Evolutionary conservation across 2,329 filamentous ascomycete genomes (phyloP).

Genomic region (Tolypocladium endophyticum): DNA sequence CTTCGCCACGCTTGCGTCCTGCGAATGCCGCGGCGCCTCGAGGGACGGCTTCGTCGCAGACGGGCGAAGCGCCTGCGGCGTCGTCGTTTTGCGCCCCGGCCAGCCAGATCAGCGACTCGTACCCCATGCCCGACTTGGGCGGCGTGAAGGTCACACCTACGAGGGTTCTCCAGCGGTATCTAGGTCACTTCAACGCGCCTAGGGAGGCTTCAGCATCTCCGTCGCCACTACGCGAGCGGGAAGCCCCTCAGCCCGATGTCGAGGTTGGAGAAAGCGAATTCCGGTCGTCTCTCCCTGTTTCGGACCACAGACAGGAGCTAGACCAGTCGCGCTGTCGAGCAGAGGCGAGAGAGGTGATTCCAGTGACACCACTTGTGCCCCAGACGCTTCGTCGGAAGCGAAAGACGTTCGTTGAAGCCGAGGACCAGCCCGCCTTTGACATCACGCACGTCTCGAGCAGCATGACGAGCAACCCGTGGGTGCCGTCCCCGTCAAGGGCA

Average conservation of each 20-base stretch:
- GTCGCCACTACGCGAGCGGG: constrained; percentile 3
- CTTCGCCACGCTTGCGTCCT: constrained; percentile 15
- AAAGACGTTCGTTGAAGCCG: neutral
- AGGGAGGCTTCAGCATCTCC: constrained; percentile 14
- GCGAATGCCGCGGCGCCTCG: neutral
- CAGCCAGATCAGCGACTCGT: constrained; percentile 45
- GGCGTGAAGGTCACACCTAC: constrained; percentile 32
- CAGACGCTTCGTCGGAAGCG: neutral
- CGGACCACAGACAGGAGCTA: constrained; percentile 3
- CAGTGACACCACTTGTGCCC: constrained; percentile 12
- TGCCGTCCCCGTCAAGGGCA: constrained; percentile 10
- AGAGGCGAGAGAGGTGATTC: constrained; percentile 9
- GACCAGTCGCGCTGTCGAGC: neutral
- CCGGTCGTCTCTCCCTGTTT: constrained; percentile 14
- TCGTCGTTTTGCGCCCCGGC: constrained; percentile 32
- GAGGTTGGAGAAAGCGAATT: constrained; percentile 4
- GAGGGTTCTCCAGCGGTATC: constrained; percentile 37
- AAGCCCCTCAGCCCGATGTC: neutral
- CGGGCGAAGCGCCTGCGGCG: constrained; percentile 10
- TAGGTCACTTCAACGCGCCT: constrained; percentile 20
- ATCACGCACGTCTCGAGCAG: constrained; percentile 24
- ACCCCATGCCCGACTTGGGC: constrained; percentile 25
- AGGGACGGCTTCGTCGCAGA: constrained; percentile 1
- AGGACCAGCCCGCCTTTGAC: constrained; percentile 7
- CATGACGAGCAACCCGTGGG: constrained; percentile 7